phyloP scores from a whole-genome alignment of 2,329 filamentous ascomycete genomes.

The Scolecobasidium constrictum region DNA sequence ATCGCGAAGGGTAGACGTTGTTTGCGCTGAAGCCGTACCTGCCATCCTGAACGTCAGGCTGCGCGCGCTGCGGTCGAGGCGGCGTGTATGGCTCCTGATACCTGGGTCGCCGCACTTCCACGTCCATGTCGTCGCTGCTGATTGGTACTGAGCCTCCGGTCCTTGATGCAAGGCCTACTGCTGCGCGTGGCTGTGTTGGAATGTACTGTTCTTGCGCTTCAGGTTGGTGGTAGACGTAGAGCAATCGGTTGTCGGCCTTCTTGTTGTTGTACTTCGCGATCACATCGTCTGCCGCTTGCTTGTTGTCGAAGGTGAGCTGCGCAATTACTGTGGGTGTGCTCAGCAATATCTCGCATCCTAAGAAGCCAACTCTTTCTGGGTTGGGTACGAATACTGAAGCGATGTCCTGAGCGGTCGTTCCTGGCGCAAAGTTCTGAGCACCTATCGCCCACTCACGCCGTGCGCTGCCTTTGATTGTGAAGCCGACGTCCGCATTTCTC shows the following conservation, averaged over 20 bases:
- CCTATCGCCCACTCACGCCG: slow-evolving; percentile 62
- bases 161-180: slow-evolving; percentile 5
- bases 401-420: slow-evolving; percentile 72
- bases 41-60: slow-evolving; percentile 30
- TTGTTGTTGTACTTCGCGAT: slow-evolving; percentile 70
- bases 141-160: slow-evolving; percentile 7
- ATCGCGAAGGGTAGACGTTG: neutral
- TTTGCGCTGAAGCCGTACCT: slow-evolving; percentile 28
- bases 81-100: slow-evolving; percentile 8
- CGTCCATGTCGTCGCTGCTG: slow-evolving; percentile 25
- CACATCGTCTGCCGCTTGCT: slow-evolving; percentile 62
- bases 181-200: neutral
- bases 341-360: slow-evolving; percentile 57
- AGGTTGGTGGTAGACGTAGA: slow-evolving; percentile 65
- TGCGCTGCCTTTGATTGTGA: slow-evolving; percentile 43
- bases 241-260: slow-evolving; percentile 63
- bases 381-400: slow-evolving; percentile 69
- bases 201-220: no score
- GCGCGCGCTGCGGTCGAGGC: slow-evolving; percentile 16
- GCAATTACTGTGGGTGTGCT: slow-evolving; percentile 62
- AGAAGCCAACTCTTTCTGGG: slow-evolving; percentile 25
- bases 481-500: slow-evolving; percentile 20
- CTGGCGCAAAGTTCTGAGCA: slow-evolving; percentile 72
- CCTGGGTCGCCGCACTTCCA: slow-evolving; percentile 20
- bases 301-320: slow-evolving; percentile 64